Conservation (phyloP, 2,329 filamentous ascomycete genomes). For the Epichloe festucae region DNA sequence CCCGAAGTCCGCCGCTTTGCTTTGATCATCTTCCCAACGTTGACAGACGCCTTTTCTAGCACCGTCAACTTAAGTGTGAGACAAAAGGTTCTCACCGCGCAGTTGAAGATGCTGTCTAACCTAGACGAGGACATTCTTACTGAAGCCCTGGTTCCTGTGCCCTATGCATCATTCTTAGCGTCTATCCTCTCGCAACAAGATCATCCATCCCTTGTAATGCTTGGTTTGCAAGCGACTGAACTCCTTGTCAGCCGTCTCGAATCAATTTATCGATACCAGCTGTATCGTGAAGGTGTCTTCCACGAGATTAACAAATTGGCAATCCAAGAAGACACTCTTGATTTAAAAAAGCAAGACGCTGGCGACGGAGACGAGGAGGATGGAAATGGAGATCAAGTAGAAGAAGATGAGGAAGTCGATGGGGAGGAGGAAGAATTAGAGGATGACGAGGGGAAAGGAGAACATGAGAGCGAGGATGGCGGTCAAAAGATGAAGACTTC, state of each 20-base stretch:
- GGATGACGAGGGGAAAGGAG: not conserved
- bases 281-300: constrained; percentile 93
- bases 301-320: constrained; percentile 78
- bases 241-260: constrained; percentile 74
- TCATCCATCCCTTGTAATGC: constrained; percentile 73
- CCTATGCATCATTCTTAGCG: constrained; percentile 90
- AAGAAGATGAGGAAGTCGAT: constrained; percentile 8
- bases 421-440: not conserved
- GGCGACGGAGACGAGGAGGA: constrained; percentile 9
- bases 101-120: constrained; percentile 95
- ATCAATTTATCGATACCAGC: constrained; percentile 84
- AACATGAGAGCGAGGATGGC: not conserved
- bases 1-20: constrained; percentile 82
- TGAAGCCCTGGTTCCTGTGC: constrained; percentile 74
- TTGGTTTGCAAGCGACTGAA: constrained; percentile 79
- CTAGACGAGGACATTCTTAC: constrained; percentile 74
- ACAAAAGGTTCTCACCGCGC: constrained; percentile 89
- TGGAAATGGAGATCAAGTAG: constrained; percentile 13
- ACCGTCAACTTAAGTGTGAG: constrained; percentile 92
- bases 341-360: constrained; percentile 1
- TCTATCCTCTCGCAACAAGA: constrained; percentile 94
- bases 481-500: constrained; percentile 15
- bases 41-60: constrained; percentile 94
- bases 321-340: constrained; percentile 25
- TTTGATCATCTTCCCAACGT: constrained; percentile 80